Conservation (phyloP, 176 grass and related monocot genomes). For the Tuctoria greenei region DNA sequence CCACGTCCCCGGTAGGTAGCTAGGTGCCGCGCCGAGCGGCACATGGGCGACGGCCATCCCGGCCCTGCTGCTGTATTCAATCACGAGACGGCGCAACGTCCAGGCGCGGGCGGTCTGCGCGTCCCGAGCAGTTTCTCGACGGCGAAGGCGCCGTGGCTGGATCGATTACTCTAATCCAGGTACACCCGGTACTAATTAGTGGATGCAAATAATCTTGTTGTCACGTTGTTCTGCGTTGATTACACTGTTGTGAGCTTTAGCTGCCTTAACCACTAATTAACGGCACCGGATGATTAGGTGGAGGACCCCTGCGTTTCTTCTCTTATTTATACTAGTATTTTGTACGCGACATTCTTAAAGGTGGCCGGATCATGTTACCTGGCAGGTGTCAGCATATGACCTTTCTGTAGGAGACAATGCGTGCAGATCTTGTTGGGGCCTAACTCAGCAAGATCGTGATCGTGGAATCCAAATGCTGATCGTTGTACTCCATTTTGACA, state of each 20-base stretch:
- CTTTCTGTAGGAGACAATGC: background rate
- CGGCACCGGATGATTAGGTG: background rate
- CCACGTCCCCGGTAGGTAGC: background rate
- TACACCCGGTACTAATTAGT: background rate
- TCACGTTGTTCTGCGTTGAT: background rate
- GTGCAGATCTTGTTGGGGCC: background rate
- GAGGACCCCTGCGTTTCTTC: background rate
- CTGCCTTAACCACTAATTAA: background rate
- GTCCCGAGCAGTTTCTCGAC: background rate
- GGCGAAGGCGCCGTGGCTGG: slow-evolving; percentile 10
- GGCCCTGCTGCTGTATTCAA: no score
- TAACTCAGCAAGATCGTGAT: no score
- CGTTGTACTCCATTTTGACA: no score
- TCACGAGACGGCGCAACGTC: slow-evolving; percentile 14
- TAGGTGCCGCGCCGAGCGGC: slow-evolving; percentile 15
- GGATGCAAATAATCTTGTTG: background rate
- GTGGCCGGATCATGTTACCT: background rate
- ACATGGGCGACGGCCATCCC: slow-evolving; percentile 20
- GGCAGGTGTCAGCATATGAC: background rate
- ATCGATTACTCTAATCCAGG: background rate
- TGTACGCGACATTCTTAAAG: background rate
- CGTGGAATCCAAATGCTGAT: background rate
- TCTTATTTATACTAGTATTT: background rate
- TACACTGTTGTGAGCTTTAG: no score
- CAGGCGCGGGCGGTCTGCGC: slow-evolving; percentile 3